Percentiles rank a stretch among this genome's conserved stretches.
Conservation (phyloP, 1,284 basidiomycete genomes). For the Schizopora paradoxa region DNA sequence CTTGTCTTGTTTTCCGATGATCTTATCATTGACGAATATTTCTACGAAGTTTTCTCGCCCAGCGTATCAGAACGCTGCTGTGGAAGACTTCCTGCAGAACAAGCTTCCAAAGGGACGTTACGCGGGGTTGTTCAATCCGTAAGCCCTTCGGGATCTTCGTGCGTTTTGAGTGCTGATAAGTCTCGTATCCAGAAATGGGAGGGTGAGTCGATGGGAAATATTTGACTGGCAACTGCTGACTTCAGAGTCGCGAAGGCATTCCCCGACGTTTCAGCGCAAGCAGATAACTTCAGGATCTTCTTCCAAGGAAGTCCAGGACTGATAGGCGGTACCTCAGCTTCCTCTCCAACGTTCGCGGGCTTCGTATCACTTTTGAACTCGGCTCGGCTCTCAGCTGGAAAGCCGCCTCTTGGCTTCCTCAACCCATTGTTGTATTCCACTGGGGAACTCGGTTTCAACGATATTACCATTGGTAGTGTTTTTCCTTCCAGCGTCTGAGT, state of each 20-base stretch:
- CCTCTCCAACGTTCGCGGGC: constrained; percentile 51
- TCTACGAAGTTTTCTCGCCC: constrained; percentile 45
- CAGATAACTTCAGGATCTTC: constrained; percentile 37
- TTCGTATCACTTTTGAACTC: constrained; percentile 61
- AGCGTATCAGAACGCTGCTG: constrained; percentile 44
- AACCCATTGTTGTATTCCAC: constrained; percentile 51
- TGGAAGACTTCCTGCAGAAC: constrained; percentile 38
- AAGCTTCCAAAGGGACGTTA: constrained; percentile 43
- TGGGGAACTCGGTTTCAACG: constrained; percentile 39
- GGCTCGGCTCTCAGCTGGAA: constrained; percentile 39
- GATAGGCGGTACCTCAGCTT: constrained; percentile 53
- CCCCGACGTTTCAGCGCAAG: constrained; percentile 63
- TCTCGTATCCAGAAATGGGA: no score
- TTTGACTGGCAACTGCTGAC: no score
- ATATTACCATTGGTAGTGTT: constrained; percentile 46
- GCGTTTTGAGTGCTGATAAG: no score
- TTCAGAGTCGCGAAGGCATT: constrained; percentile 39
- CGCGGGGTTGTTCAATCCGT: constrained; percentile 51
- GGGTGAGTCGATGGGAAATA: no score
- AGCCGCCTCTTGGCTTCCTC: constrained; percentile 49
- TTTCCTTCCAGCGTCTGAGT: no score
- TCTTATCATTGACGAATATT: not conserved
- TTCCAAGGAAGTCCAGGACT: constrained; percentile 26
- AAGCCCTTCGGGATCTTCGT: constrained; percentile 13
- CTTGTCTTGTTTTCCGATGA: not conserved